Evolutionary conservation across 2,329 filamentous ascomycete species (phyloP), one percentile per base, ranked within the genome.

Genomic region (Xylaria polymorpha): DNA sequence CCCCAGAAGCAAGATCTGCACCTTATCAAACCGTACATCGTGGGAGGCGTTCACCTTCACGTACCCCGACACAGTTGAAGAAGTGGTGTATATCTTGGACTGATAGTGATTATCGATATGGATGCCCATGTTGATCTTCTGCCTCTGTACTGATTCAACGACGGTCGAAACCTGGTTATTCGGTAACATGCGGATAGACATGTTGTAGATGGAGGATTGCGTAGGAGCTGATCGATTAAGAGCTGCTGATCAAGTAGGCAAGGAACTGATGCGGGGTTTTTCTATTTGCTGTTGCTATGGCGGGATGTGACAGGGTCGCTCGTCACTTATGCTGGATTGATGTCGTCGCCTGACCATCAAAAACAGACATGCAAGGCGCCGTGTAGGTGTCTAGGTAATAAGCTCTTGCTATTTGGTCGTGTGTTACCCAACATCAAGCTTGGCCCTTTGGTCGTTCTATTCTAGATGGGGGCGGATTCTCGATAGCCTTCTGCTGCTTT

Each of bases 41-140:
- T 80, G 81, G 51, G 77, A 76, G 10, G 84, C 78, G 43, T 77
- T 81, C 75, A 89, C 82, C 65, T 80, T 77, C 69, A 85, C 85
- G 50, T 83, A 79, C 62, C 87, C 87, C 10, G 81, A 79, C 58
- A 89, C 79, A 69, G 81, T 78, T 15, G 85, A 86, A n/a, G 83
- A 82, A 0, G 86, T 85, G 4, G 85, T 87, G 78, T 88, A 89
- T 56, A 87, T 82, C 76, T 86, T 87, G 75, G 85, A 83, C 70
- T 73, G 81, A 78, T 83, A 88, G 80, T 89, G 85, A 76, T 85
- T 81, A 73, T 86, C 80, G 61, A 89, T 81, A 61, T 81, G 79
- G 77, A 89, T 80, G 51, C 81, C 79, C 74, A 88, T 82, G 74
- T 76, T 80, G 44, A 83, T 75, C 73, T 79, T 81, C 15, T 53